Evolutionary conservation across 148 eudicot genomes (phyloP), one percentile per base, ranked within the genome.

Genomic region (Chenopodium formosanum): DNA sequence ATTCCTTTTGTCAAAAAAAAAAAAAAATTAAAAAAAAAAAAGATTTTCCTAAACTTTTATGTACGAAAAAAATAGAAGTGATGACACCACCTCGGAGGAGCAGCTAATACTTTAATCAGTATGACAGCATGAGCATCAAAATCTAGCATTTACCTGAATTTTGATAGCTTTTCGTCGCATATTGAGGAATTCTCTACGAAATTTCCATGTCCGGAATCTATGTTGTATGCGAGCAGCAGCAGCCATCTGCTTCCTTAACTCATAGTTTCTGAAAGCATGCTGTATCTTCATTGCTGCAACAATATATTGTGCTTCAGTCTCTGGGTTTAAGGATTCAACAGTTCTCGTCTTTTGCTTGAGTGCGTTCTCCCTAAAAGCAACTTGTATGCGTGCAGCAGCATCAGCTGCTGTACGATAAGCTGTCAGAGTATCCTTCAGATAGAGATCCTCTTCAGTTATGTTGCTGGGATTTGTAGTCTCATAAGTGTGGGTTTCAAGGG

Each of bases 351-450:
- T 84, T 63, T 87, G 86, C 83, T 94, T 90, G 40, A 95, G 81
- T 27, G 97, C 83, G 12, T 85, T 90, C 84, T 90, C 94, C 81
- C 95, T 89, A 85, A 92, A 94, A 66, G 98, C 97, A 79, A 92
- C 82, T 75, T 90, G 97, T 80, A 95, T 95, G 62, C 93, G 94
- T 3, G 97, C 97, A 47, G 99, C 99, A n/a, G 97, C 99, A 88
- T 94, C 99, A 79, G 99, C 99, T 64, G 98, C 98, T 0, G 92
- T 94, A 44, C 99, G 88, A 83, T 92, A 93, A 87, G 98, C 99
- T 12, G 98, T 81, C 83, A 95, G 87, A 32, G 97, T 88, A 67
- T 95, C 99, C 85, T 93, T 93, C 84, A 95, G 82, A 86, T 83
- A 88, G 60, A 87, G 37, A 82, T 95, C 98, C 22, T 95, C 99